These are phyloP conservation scores for Metschnikowia henanensis DNA, from an alignment of 805 yeast genomes.

Conservation along the genomic window DNA sequence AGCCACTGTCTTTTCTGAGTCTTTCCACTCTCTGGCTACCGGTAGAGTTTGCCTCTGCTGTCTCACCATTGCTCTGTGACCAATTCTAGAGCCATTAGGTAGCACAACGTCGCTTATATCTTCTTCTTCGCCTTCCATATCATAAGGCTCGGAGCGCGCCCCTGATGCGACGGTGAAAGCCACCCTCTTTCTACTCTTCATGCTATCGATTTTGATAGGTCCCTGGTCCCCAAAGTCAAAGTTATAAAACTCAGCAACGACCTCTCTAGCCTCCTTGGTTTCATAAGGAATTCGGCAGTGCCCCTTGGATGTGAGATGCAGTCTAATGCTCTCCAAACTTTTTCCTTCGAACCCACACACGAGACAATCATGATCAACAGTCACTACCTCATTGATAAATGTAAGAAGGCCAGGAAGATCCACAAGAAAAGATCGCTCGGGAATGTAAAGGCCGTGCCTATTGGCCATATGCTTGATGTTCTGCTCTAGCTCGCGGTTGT, in stretches of 20 bases:
- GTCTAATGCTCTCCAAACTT: constrained; percentile 41
- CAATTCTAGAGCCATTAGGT: constrained; percentile 77
- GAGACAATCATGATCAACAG: constrained; percentile 43
- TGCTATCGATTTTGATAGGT: constrained; percentile 4
- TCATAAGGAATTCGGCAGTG: constrained; percentile 49
- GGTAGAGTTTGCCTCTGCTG: constrained; percentile 63
- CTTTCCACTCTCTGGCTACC: constrained; percentile 40
- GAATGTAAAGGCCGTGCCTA: constrained; percentile 47
- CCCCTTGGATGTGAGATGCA: constrained; percentile 44
- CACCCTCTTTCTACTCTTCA: constrained; percentile 24
- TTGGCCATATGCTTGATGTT: constrained; percentile 49
- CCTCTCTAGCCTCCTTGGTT: constrained; percentile 35
- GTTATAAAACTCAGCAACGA: constrained; percentile 39
- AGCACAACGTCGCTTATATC: constrained; percentile 32
- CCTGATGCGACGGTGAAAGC: too few relatives aligned
- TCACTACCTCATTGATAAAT: constrained; percentile 37
- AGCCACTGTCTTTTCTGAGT: constrained; percentile 72
- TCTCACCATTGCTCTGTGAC: constrained; percentile 76
- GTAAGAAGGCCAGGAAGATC: constrained; percentile 40
- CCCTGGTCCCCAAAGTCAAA: constrained; percentile 25
- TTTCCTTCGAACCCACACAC: constrained; percentile 46
- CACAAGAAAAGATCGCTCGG: constrained; percentile 38
- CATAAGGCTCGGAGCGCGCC: too few relatives aligned
- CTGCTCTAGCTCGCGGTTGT: constrained; percentile 51
- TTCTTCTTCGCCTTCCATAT: constrained; percentile 17